phyloP scores from a whole-genome alignment of 768 basidiomycete genomes.

The Lepiota venenata region DNA sequence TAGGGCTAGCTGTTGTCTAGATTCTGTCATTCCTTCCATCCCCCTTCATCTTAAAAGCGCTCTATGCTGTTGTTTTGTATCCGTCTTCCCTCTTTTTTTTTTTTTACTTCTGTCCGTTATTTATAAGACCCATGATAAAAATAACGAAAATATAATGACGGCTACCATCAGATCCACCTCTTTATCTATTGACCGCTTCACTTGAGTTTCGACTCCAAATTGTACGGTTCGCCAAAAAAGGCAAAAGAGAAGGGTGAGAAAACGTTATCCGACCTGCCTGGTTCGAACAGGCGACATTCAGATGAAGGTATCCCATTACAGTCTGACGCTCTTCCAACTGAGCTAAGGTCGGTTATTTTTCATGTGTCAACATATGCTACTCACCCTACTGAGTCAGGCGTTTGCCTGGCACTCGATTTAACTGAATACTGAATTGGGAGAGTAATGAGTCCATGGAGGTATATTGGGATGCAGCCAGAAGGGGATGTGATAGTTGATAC shows the following conservation, averaged over 20 bases:
- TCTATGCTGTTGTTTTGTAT: too few species aligned
- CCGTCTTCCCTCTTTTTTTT: background rate
- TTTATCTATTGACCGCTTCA: background rate
- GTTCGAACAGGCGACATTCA: slow-evolving; percentile 56
- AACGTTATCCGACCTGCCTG: slow-evolving; percentile 34
- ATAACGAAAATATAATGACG: slow-evolving; percentile 5
- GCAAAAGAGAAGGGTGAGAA: too few species aligned
- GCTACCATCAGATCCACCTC: background rate
- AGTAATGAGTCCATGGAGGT: too few species aligned
- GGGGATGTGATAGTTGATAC: too few species aligned
- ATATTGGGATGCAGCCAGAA: too few species aligned
- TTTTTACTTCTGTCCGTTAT: background rate
- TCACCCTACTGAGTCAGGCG: too few species aligned
- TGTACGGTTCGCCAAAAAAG: background rate
- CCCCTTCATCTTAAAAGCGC: background rate
- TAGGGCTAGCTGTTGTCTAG: slow-evolving; percentile 9
- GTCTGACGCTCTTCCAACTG: slow-evolving; percentile 48
- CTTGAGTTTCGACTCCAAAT: background rate
- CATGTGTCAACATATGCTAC: background rate
- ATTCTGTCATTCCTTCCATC: background rate
- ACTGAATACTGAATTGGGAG: too few species aligned
- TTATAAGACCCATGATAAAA: slow-evolving; percentile 1
- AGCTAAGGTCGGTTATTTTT: slow-evolving; percentile 35
- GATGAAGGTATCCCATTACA: slow-evolving; percentile 27
- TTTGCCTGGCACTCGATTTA: too few species aligned